phyloP scores from a whole-genome alignment of 176 grass and related monocot genomes.

The Leersia perrieri region DNA sequence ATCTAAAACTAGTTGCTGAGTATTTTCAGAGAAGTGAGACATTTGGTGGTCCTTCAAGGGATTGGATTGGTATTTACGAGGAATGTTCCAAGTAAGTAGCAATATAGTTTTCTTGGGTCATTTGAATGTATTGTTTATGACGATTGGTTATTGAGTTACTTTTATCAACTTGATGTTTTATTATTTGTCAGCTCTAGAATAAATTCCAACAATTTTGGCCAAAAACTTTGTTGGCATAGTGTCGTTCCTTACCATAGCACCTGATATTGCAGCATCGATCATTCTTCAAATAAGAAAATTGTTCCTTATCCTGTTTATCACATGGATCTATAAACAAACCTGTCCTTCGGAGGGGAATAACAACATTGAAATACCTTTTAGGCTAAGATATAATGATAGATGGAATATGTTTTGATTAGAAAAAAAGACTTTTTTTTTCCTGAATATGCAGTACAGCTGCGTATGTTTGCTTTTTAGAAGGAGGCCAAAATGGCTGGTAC shows the following conservation, averaged over 20 bases:
- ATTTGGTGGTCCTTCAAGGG: constrained; percentile 84
- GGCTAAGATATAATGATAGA: neutral
- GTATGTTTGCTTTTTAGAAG: too few species aligned
- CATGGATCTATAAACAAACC: neutral
- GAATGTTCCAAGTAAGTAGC: constrained; percentile 96
- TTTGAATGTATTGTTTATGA: neutral
- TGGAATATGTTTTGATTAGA: neutral
- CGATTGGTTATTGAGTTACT: neutral
- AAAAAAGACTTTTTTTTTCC: too few species aligned
- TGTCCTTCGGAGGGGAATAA: neutral
- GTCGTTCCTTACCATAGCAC: neutral
- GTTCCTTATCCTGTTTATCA: neutral
- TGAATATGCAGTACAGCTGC: too few species aligned
- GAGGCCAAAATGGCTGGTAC: too few species aligned
- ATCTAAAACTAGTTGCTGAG: constrained; percentile 82
- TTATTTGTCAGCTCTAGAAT: neutral
- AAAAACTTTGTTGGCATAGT: neutral
- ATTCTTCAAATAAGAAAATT: neutral
- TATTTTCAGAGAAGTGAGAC: constrained; percentile 95
- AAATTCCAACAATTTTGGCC: neutral
- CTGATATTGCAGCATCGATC: neutral
- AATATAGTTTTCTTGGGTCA: constrained; percentile 7
- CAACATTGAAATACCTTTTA: neutral
- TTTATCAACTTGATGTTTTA: neutral
- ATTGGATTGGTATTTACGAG: constrained; percentile 97